A percentile compares a stretch with the other conserved stretches of the same genome.
Evolutionary conservation across 768 basidiomycete species (phyloP).

Genomic region (Mycena maculata): DNA sequence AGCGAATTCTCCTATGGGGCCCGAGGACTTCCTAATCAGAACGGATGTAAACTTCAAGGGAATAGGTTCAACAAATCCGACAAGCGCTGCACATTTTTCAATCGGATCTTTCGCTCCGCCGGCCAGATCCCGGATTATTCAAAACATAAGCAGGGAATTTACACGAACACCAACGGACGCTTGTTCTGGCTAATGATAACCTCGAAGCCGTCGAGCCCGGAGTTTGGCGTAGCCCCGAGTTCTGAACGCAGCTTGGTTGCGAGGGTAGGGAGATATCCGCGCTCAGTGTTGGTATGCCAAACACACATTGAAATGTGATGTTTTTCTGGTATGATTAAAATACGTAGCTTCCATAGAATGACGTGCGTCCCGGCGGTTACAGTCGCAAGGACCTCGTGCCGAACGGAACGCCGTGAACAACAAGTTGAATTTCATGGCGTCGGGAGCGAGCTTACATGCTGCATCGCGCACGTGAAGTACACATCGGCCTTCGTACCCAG

Average conservation of each 20-base stretch:
- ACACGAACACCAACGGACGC: conserved; percentile 78
- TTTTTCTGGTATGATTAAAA: conserved; percentile 1
- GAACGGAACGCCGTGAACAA: conserved; percentile 10
- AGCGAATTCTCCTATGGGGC: too few relatives aligned
- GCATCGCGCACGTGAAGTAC: conserved; percentile 94
- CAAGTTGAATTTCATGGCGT: conserved; percentile 6
- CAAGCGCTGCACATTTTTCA: too few relatives aligned
- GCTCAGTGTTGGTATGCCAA: conserved; percentile 93
- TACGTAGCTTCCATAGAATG: conserved; percentile 75
- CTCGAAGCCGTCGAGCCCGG: conserved; percentile 58
- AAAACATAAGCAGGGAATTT: neutral
- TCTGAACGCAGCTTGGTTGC: conserved; percentile 69
- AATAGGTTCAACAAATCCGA: too few relatives aligned
- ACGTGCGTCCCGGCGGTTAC: conserved; percentile 82
- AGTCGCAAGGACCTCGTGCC: conserved; percentile 91
- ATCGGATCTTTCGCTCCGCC: too few relatives aligned
- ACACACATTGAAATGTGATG: neutral
- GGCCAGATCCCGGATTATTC: too few relatives aligned
- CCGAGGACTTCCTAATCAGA: too few relatives aligned
- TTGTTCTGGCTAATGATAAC: conserved; percentile 81
- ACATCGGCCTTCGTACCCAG: conserved; percentile 76
- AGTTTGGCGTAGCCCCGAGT: conserved; percentile 50
- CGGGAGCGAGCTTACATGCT: conserved; percentile 67
- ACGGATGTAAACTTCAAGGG: too few relatives aligned
- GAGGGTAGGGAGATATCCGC: conserved; percentile 87